Conservation (phyloP, 352 stramenopile species). For the Globisporangium radiosum region DNA sequence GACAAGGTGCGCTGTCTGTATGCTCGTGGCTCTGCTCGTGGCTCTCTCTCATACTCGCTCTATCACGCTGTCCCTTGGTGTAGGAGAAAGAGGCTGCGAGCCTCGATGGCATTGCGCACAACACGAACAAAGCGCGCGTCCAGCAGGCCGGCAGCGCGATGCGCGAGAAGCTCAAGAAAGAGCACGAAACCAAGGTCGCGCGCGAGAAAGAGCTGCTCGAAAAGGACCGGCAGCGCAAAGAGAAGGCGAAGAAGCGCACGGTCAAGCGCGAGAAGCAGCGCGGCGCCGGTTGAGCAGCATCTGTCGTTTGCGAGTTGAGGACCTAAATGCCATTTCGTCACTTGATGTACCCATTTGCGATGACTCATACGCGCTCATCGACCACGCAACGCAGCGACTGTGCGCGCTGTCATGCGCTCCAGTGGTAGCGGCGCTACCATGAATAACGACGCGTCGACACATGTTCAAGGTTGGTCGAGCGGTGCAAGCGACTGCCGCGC, state of each 20-base stretch:
- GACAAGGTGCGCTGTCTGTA: slow-evolving; percentile 33
- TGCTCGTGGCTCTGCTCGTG: not conserved
- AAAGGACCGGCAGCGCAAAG: slow-evolving; percentile 39
- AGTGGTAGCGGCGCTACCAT: not conserved
- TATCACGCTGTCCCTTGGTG: not conserved
- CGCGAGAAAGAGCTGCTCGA: slow-evolving; percentile 50
- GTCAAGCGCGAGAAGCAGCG: slow-evolving; percentile 58
- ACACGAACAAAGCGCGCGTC: slow-evolving; percentile 39
- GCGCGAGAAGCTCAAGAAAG: slow-evolving; percentile 50
- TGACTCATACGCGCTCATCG: too few relatives aligned
- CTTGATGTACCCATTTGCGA: too few relatives aligned
- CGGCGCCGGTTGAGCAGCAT: slow-evolving; percentile 17
- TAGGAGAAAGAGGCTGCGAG: slow-evolving; percentile 31
- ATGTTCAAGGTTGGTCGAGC: too few relatives aligned
- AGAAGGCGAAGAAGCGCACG: slow-evolving; percentile 51
- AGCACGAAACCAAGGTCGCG: slow-evolving; percentile 48
- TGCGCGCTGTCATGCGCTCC: too few relatives aligned
- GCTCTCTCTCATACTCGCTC: not conserved
- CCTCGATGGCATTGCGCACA: slow-evolving; percentile 21
- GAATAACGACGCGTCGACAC: too few relatives aligned
- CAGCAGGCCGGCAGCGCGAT: slow-evolving; percentile 28
- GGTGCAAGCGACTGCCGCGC: too few relatives aligned
- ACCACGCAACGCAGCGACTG: too few relatives aligned
- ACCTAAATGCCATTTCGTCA: too few relatives aligned
- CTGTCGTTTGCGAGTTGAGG: too few relatives aligned